Evolutionary conservation across 257 asterid species (phyloP), one percentile per base, ranked within the genome.

Genomic region (Nicotiana attenuata): DNA sequence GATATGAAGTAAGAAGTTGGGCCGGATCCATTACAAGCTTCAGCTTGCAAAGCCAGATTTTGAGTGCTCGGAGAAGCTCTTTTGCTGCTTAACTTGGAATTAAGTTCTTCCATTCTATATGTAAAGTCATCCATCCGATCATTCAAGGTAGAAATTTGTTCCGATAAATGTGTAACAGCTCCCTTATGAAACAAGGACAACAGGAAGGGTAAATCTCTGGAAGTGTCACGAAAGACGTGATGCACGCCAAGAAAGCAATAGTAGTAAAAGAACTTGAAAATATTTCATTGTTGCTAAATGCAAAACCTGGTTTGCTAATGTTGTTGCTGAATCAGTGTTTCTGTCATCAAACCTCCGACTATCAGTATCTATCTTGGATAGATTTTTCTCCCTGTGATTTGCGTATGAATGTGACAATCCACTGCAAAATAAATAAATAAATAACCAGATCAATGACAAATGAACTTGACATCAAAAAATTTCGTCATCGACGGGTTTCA

Each of bases 111-210:
- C 50, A 97, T 83, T 57, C 85, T 86, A 80, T 90, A 88, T 26
- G 98, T 93, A 87, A 94, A 93, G 71, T 94, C 98, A 81, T 97
- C 97, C 93, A 97, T 91, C 68, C 99, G 89, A 82, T 92, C 97
- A 57, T 91, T 92, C 77, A 94, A 87, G 1, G 96, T 90, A 5
- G 97, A 91, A 29, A 97, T 93, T 80, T 94, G 98, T 90, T 96
- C 99, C 11, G 94, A 93, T 63, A 96, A 94, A 26, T 90, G 99
- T 13, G 87, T 76, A 53, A 89, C 88, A 45, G 94, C 88, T 84
- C 94, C 98, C 98, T 91, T 55, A 67, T 57, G 75, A 53, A 29
- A 77, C 22, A 84, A 52, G 8, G 28, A 59, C 59, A n/a, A 26
- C 29, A 61, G n/a, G 26, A 26, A 75, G 64, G 45, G 45, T 75